Conservation (phyloP, 192 early-diverging fungal genomes). For the Entomortierella parvispora region DNA sequence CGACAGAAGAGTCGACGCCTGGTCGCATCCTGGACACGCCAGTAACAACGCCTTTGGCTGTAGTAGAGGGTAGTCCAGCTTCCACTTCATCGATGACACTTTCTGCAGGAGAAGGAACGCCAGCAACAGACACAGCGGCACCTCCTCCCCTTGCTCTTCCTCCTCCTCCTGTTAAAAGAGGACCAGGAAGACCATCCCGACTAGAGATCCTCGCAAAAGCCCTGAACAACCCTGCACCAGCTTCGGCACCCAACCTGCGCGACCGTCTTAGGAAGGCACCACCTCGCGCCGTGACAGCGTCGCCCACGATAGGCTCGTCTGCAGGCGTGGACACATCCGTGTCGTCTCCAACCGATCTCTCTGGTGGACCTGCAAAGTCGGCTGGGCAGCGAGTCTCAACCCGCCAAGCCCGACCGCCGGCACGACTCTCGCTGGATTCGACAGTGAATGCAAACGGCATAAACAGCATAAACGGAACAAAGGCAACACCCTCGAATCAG, state of each 20-base stretch:
- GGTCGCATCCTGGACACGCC: not conserved
- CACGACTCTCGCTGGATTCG: conserved; percentile 5
- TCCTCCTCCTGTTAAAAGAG: conserved; percentile 13
- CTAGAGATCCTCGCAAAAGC: conserved; percentile 2
- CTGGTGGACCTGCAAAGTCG: not conserved
- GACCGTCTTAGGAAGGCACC: conserved; percentile 20
- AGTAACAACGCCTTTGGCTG: not conserved
- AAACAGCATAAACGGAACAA: not conserved
- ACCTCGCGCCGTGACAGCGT: conserved; percentile 13
- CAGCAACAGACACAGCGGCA: not conserved
- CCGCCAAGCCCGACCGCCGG: conserved; percentile 26
- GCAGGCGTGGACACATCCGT: not conserved
- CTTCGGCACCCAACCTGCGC: not conserved
- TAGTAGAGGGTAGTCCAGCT: not conserved
- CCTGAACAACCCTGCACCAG: not conserved
- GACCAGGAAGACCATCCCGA: conserved; percentile 34
- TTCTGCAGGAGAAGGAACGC: not conserved
- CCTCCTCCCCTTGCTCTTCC: not conserved
- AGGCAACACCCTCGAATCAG: conserved; percentile 37
- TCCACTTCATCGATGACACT: not conserved
- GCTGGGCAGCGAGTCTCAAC: conserved; percentile 28
- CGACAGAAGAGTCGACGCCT: too few species aligned
- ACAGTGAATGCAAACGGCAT: not conserved
- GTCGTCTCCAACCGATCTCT: not conserved
- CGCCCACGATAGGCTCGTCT: conserved; percentile 3